These are phyloP conservation scores for Penicillium freii DNA, from an alignment of 2,329 filamentous ascomycete species.

Conservation along the genomic window DNA sequence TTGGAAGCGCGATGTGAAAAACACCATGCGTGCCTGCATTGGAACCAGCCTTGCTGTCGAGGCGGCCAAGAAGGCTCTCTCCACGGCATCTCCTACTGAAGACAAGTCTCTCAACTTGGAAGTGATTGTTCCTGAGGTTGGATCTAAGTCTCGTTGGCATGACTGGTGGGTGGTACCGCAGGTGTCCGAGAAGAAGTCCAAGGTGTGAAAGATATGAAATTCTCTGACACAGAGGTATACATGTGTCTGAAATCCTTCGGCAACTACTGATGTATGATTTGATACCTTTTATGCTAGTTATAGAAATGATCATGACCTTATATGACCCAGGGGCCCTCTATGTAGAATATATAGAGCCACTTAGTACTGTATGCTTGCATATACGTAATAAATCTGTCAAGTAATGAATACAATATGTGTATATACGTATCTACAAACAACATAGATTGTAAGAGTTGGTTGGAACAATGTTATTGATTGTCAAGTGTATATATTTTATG, in stretches of 20 bases:
- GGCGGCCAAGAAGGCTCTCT: slow-evolving; percentile 57
- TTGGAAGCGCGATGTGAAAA: slow-evolving; percentile 61
- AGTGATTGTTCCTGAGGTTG: slow-evolving; percentile 40
- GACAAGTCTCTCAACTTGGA: slow-evolving; percentile 26
- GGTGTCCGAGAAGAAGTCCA: slow-evolving; percentile 26
- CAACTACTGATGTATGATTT: background rate
- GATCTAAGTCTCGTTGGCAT: slow-evolving; percentile 45
- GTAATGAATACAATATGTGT: background rate
- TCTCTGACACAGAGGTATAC: background rate
- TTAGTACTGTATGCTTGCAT: too few species aligned
- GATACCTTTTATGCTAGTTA: background rate
- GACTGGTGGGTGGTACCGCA: slow-evolving; percentile 48
- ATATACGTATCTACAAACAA: background rate
- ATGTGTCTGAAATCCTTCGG: background rate
- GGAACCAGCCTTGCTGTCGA: slow-evolving; percentile 64
- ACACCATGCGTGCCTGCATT: slow-evolving; percentile 68
- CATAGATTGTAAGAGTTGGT: too few species aligned
- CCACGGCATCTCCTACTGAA: slow-evolving; percentile 20
- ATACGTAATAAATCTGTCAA: too few species aligned
- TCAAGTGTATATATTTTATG: too few species aligned
- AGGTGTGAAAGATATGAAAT: background rate
- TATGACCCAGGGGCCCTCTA: background rate
- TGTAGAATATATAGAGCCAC: background rate
- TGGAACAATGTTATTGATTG: too few species aligned
- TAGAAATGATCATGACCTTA: slow-evolving; percentile 9